Evolutionary conservation across 148 eudicot species (phyloP).

Genomic region (Camellia japonica): DNA sequence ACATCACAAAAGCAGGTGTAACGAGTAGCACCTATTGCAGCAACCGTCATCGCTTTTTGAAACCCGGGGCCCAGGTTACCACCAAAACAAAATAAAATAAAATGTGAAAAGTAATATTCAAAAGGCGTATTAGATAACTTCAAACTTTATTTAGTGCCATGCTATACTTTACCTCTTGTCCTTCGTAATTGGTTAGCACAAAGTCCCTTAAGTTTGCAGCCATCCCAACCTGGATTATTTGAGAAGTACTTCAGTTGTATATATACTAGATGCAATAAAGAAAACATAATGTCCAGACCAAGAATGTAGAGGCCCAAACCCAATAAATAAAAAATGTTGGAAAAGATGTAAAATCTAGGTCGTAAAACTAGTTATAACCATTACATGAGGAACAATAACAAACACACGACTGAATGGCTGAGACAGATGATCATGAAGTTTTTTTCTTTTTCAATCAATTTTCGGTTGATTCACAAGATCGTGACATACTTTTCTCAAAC

Average conservation of each 20-base stretch:
- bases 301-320: slow-evolving; percentile 1
- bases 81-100: not conserved
- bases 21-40: too few relatives aligned
- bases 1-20: too few relatives aligned
- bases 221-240: slow-evolving; percentile 71
- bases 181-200: slow-evolving; percentile 66
- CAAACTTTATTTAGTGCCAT: not conserved
- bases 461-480: not conserved
- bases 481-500: not conserved
- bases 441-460: not conserved
- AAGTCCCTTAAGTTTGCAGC: slow-evolving; percentile 89
- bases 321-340: not conserved
- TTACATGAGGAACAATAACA: not conserved
- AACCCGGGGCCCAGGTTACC: too few relatives aligned
- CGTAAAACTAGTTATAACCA: not conserved
- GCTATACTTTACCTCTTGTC: slow-evolving; percentile 60
- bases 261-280: not conserved
- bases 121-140: not conserved
- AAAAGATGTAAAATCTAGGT: not conserved
- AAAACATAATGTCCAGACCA: not conserved
- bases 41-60: too few relatives aligned
- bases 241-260: not conserved
- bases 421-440: not conserved
- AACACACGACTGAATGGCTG: not conserved
- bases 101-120: not conserved